Conservation (phyloP, 441 rosid genomes). For the Erodium chrysanthum region DNA sequence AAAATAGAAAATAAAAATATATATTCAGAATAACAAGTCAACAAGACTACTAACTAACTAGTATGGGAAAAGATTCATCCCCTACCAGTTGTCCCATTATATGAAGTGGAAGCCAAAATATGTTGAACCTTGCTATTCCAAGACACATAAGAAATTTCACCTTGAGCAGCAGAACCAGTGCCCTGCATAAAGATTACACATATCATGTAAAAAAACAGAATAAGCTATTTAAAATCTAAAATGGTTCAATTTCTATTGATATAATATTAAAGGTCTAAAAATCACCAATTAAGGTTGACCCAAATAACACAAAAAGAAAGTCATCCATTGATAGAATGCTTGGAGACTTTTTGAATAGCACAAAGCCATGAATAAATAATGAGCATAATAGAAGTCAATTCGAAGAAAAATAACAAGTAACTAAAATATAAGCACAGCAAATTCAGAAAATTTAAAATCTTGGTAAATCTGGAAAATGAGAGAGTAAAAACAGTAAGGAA, state of each 20-base stretch:
- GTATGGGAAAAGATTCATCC: constrained; percentile 7
- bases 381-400: background rate
- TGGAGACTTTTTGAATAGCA: background rate
- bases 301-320: background rate
- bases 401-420: background rate
- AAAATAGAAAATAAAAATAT: constrained; percentile 11
- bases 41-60: constrained; percentile 10
- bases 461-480: background rate
- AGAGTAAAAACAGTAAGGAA: background rate
- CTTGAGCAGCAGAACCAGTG: constrained; percentile 84
- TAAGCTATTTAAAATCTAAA: background rate
- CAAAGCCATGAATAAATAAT: background rate
- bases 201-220: background rate
- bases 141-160: constrained; percentile 90
- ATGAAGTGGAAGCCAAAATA: constrained; percentile 88
- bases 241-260: background rate
- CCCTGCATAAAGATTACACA: constrained; percentile 46
- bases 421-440: background rate
- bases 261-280: background rate
- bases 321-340: background rate
- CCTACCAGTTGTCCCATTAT: constrained; percentile 92
- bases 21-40: constrained; percentile 9
- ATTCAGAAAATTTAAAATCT: background rate
- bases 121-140: constrained; percentile 96
- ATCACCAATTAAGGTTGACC: background rate